Evolutionary conservation across 371 early-diverging fungal species (phyloP).

Genomic region (Lichtheimia hyalospora): DNA sequence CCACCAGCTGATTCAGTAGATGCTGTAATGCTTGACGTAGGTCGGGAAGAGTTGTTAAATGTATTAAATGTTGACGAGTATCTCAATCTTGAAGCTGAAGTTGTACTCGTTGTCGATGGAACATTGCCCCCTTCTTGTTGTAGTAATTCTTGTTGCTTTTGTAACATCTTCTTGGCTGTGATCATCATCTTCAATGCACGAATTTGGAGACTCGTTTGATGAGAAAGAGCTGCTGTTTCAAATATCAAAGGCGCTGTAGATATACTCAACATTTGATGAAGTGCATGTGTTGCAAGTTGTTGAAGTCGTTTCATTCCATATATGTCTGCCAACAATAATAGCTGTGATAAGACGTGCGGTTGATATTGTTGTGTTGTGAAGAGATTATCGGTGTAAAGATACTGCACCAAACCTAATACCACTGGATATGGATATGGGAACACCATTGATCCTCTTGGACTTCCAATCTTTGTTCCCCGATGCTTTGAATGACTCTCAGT

Average conservation of each 20-base stretch:
- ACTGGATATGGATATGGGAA: constrained; percentile 59
- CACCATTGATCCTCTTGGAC: constrained; percentile 11
- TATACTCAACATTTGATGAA: constrained; percentile 57
- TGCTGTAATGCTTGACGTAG: background rate
- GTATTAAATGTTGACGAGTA: too few relatives aligned
- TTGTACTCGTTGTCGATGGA: background rate
- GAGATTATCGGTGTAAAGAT: constrained; percentile 63
- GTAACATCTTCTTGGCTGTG: constrained; percentile 31
- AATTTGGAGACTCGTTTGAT: constrained; percentile 52
- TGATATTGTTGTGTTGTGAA: constrained; percentile 52
- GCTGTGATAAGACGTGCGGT: constrained; percentile 53
- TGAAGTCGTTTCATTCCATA: constrained; percentile 56
- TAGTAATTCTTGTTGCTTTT: constrained; percentile 17
- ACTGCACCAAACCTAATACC: constrained; percentile 60
- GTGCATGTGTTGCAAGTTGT: constrained; percentile 43
- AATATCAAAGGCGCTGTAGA: constrained; percentile 60
- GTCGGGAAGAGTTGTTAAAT: too few relatives aligned
- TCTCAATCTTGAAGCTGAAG: too few relatives aligned
- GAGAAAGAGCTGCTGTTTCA: constrained; percentile 51
- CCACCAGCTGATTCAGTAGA: background rate
- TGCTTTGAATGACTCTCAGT: too few relatives aligned
- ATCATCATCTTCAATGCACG: constrained; percentile 51
- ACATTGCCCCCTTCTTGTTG: background rate
- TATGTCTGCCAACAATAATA: constrained; percentile 55
- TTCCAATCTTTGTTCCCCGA: constrained; percentile 10